phyloP scores from a whole-genome alignment of 2,329 filamentous ascomycete genomes.

The Aaosphaeria pasadenensis region DNA sequence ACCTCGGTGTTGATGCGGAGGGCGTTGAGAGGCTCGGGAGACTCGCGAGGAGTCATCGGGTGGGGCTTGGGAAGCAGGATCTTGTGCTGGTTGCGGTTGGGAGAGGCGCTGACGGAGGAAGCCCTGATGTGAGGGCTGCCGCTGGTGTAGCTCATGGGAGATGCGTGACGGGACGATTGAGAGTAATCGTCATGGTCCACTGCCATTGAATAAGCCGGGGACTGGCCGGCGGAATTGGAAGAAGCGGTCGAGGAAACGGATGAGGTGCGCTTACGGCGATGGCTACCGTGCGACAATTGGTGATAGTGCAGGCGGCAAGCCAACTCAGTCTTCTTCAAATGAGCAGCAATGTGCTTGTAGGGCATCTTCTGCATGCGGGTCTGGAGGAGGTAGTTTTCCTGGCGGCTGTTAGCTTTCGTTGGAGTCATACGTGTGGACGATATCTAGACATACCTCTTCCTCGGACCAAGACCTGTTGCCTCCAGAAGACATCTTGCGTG shows the following conservation, averaged over 20 bases:
- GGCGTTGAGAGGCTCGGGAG: slow-evolving; percentile 34
- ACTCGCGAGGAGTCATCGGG: slow-evolving; percentile 40
- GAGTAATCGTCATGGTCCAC: slow-evolving; percentile 35
- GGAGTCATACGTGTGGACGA: not conserved
- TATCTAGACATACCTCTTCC: slow-evolving; percentile 62
- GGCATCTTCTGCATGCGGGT: slow-evolving; percentile 85
- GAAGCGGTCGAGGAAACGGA: slow-evolving; percentile 61
- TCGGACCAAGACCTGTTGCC: slow-evolving; percentile 82
- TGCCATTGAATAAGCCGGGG: slow-evolving; percentile 38
- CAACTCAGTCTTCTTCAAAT: slow-evolving; percentile 83
- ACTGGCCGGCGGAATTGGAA: slow-evolving; percentile 33
- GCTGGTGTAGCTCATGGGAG: slow-evolving; percentile 46
- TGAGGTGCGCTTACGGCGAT: slow-evolving; percentile 72
- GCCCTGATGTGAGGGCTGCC: slow-evolving; percentile 37
- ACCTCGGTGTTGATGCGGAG: slow-evolving; percentile 48
- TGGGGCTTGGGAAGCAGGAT: slow-evolving; percentile 63
- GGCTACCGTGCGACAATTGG: slow-evolving; percentile 78
- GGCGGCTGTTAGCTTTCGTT: slow-evolving; percentile 13
- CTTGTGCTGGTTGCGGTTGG: slow-evolving; percentile 53
- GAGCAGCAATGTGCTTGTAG: slow-evolving; percentile 83
- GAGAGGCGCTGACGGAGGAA: slow-evolving; percentile 44
- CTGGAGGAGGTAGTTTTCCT: slow-evolving; percentile 82
- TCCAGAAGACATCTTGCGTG: slow-evolving; percentile 65
- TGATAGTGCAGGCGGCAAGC: slow-evolving; percentile 86
- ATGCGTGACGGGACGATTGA: slow-evolving; percentile 40